Base-by-base conservation (phyloP, 257 asterid species). In the Misopates orontium region DNA sequence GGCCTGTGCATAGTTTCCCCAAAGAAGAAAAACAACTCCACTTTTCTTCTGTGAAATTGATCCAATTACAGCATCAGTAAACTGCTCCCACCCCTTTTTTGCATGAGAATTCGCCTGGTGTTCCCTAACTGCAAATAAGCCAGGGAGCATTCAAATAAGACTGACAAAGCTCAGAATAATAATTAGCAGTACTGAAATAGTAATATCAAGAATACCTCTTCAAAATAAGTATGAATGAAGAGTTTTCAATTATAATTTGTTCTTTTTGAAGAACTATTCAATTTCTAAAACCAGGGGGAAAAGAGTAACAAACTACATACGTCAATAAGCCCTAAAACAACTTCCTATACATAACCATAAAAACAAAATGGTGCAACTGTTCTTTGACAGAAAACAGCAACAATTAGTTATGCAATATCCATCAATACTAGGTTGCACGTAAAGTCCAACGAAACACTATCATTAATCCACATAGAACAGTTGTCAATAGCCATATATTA, bases 1-100 rank as follows among this genome's bases (percentile, higher is more conserved):
- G 66, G 96, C 93, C 75, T 90, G 96, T 32, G 99, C 96, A 68
- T 90, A 88, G 78, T 94, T 94, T 72, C 99, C 99, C 99, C 99
- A 94, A 62, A 94, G 96, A 66, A 94, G 83, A 77, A 94, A 94
- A 68, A 94, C 91, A 66, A 94, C 95, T 73, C 99, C 99, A 47
- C 44, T 78, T 80, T 78, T 85, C 79, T 81, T 82, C 78, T 67
- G 83, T 41, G 99, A 94, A 72, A 90, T 85, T 78, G 95, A 76
- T 76, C 72, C 77, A 55, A 94, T 94, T 40, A 90, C 91, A 67
- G 97, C 85, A 84, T 94, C 99, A 55, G 99, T 94, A 75, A 94
- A 90, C 74, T 82, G 92, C 77, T 94, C 99, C 99, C 99, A 94
- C 39, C 99, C 99, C 66, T 81, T 94, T 60, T 81, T 88, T 67